Evolutionary conservation across 352 stramenopile genomes (phyloP), one percentile per base, ranked within the genome.

Genomic region (Phytophthora quininea): DNA sequence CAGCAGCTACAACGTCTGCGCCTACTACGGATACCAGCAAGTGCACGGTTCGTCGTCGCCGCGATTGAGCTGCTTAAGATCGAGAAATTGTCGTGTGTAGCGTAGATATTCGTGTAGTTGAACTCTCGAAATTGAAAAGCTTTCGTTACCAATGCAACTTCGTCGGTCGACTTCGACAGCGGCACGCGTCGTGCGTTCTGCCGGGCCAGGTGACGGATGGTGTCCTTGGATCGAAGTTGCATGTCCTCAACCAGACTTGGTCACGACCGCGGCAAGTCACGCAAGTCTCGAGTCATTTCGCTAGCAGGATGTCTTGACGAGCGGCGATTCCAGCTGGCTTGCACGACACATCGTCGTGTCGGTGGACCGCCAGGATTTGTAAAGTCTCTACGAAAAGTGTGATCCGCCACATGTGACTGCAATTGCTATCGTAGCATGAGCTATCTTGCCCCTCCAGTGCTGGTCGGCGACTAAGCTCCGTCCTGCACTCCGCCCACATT

Each of bases 41-140:
- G 32, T 72, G 64, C 47, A 62, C 64, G 37, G 58, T 68, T 30
- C 64, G 64, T 47, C 53, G 56, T 33, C 62, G 57, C 15, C 58
- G 64, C 37, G 46, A 72, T n/a, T 72, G 63, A 63, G 52, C 19
- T 38, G 47, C 14, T 51, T 19, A 29, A 29, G 15, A n/a, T n/a
- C 43, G 19, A 29, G 43, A 29, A 27, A 49, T 29, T 11, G 9
- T 49, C 15, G 19, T 49, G 37, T 33, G 7, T 58, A 61, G 51
- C 52, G 58, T 72, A 72, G 45, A 62, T 62, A 46, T 56, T 62
- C 57, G 54, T 40, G 50, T 58, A 24, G 15, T 49, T 24, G 10
- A 40, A 40, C 43, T 8, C 8, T n/a, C 11, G 29, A 49, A 49
- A 49, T 49, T 12, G 40, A 47, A 29, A 24, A 49, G 43, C 15